A percentile compares a stretch with the other conserved stretches of the same genome.
Evolutionary conservation across 2,329 filamentous ascomycete genomes (phyloP).

Genomic region (Sphaerulina vaccinii): DNA sequence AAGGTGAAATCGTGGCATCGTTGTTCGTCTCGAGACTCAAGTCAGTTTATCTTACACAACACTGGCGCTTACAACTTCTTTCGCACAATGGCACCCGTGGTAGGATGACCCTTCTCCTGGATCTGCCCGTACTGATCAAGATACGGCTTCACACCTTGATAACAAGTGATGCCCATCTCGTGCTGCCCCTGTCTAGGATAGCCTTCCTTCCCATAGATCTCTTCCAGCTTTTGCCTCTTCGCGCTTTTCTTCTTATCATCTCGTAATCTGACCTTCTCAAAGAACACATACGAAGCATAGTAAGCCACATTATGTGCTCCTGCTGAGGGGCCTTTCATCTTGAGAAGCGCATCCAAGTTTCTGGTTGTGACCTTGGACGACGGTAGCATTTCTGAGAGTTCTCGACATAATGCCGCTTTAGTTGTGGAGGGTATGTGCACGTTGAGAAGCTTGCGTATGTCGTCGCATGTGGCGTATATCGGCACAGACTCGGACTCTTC

Average conservation of each 20-base stretch:
- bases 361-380: constrained; percentile 35
- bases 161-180: neutral
- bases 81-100: neutral
- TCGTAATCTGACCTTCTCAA: constrained; percentile 58
- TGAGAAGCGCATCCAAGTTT: constrained; percentile 49
- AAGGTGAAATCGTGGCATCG: no score
- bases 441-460: constrained; percentile 56
- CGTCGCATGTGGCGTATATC: constrained; percentile 58
- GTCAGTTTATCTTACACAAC: no score
- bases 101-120: neutral
- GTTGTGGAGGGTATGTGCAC: constrained; percentile 45
- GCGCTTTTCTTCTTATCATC: constrained; percentile 50
- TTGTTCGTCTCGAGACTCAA: no score
- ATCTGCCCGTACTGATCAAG: neutral
- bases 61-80: neutral
- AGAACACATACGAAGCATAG: constrained; percentile 58
- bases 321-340: constrained; percentile 47
- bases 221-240: constrained; percentile 12
- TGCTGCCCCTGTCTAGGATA: neutral
- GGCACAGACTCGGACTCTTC: constrained; percentile 49
- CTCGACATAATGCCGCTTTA: constrained; percentile 37
- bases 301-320: constrained; percentile 51
- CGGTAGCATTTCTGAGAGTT: constrained; percentile 40
- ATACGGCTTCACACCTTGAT: neutral
- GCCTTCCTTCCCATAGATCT: neutral